Base-by-base conservation (phyloP, 2,329 filamentous ascomycete genomes). In the Magnaporthales sp. region DNA sequence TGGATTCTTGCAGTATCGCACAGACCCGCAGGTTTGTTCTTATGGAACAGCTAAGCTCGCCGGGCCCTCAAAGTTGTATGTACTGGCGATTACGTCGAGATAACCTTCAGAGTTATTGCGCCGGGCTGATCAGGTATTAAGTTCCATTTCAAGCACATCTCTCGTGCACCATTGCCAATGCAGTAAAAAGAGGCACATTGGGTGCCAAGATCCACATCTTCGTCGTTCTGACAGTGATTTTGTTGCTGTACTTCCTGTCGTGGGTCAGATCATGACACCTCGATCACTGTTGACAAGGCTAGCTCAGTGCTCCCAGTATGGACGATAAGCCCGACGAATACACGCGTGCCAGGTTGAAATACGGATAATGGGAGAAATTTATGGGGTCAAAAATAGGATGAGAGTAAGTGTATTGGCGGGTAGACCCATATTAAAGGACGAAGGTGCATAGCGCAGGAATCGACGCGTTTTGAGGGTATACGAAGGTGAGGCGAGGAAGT, bases 391-490 rank as follows among this genome's bases (percentile, higher is more conserved):
- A 70, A n/a, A n/a, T n/a, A n/a, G n/a, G n/a, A 91, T 83, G 24
- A n/a, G n/a, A n/a, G 75, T 91, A 87, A 68, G 84, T 86, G 80
- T 90, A 92, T 72, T 88, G 83, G 72, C 88, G 84, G 75, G 91
- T 82, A 74, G 91, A 91, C 87, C 88, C 74, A 91, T 82, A 75
- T 90, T 90, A 46, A 19, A n/a, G 38, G 38, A 46, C 38, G 19
- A n/a, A n/a, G n/a, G 38, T 46, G 38, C 78, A 81, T 82, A 79
- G 80, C 85, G 76, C 75, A 81, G 75, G 80, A 83, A 79, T 83
- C 85, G 78, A 80, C 38, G 19, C 38, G 15, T 46, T 24, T 22
- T 58, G n/a, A 15, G 24, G n/a, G 54, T 58, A 22, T 58, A 22
- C 22, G 24, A 9, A 58, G 11, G 32, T 8, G 81, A 78, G 77